These are phyloP conservation scores for Medicago truncatula DNA, from an alignment of 306 rosid species.

Conservation along the genomic window DNA sequence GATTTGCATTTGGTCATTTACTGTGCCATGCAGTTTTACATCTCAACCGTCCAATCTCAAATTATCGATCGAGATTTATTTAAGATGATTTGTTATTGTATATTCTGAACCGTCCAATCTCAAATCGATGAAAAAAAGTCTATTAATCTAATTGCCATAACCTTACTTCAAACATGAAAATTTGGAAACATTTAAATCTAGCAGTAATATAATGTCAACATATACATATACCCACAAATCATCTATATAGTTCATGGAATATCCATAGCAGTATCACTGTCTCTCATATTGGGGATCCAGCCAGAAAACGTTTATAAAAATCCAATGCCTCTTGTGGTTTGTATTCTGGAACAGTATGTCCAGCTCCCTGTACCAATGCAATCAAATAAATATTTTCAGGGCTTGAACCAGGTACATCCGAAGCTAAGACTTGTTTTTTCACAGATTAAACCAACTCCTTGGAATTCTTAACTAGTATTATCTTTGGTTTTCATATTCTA, in stretches of 20 bases:
- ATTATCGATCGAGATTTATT: too few relatives aligned
- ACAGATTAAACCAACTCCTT: too few relatives aligned
- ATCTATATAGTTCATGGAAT: conserved; percentile 14
- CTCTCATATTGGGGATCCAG: conserved; percentile 60
- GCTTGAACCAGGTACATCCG: too few relatives aligned
- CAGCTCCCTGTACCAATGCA: conserved; percentile 75
- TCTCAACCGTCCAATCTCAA: too few relatives aligned
- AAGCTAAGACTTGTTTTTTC: too few relatives aligned
- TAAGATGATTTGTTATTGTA: too few relatives aligned
- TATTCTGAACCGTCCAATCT: not conserved
- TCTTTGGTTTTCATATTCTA: not conserved
- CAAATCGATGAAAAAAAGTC: not conserved
- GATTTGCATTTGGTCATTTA: too few relatives aligned
- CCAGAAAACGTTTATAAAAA: conserved; percentile 72
- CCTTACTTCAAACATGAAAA: not conserved
- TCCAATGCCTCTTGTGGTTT: conserved; percentile 84
- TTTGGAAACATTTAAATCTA: conserved; percentile 7
- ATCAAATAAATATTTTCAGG: conserved; percentile 19
- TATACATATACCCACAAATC: not conserved
- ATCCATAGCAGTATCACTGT: conserved; percentile 17
- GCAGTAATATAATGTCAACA: not conserved
- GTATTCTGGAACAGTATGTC: conserved; percentile 96
- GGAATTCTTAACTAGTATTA: too few relatives aligned
- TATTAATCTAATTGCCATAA: not conserved
- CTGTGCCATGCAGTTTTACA: too few relatives aligned